Percentiles rank a stretch among this genome's conserved stretches.
These are phyloP conservation scores for Oryza brachyantha DNA, from an alignment of 176 grass and related monocot genomes.

Conservation along the genomic window DNA sequence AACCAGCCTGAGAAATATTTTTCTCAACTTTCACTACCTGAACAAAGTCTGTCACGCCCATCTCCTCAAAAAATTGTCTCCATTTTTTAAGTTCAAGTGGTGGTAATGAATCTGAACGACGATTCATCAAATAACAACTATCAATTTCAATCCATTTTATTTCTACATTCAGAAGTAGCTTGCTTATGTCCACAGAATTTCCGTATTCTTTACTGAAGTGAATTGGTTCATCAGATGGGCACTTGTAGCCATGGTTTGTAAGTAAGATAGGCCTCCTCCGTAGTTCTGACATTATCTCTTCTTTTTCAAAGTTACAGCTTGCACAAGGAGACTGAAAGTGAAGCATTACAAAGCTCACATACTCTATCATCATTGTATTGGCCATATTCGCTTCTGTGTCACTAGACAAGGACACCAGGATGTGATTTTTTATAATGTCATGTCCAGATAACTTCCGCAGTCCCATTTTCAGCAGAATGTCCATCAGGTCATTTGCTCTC, in stretches of 20 bases:
- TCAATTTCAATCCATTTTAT: constrained; percentile 79
- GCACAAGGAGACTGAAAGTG: constrained; percentile 81
- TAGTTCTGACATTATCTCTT: constrained; percentile 71
- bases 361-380: constrained; percentile 66
- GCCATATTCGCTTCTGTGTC: constrained; percentile 32
- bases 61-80: constrained; percentile 79
- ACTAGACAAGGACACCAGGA: constrained; percentile 57
- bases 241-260: constrained; percentile 80
- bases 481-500: constrained; percentile 58
- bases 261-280: constrained; percentile 58
- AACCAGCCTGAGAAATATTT: constrained; percentile 27
- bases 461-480: constrained; percentile 77
- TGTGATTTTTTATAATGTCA: constrained; percentile 86
- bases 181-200: constrained; percentile 57
- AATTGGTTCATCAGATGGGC: constrained; percentile 58
- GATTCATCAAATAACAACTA: constrained; percentile 69
- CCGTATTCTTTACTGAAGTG: constrained; percentile 92
- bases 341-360: constrained; percentile 77
- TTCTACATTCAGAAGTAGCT: constrained; percentile 54
- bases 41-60: constrained; percentile 92
- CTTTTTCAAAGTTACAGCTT: constrained; percentile 68
- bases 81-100: constrained; percentile 46
- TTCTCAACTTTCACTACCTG: constrained; percentile 63
- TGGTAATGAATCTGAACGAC: constrained; percentile 42
- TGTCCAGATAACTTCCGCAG: constrained; percentile 82